These are phyloP conservation scores for Agaricus sinodeliciosus DNA, from an alignment of 768 basidiomycete genomes.

Conservation along the genomic window DNA sequence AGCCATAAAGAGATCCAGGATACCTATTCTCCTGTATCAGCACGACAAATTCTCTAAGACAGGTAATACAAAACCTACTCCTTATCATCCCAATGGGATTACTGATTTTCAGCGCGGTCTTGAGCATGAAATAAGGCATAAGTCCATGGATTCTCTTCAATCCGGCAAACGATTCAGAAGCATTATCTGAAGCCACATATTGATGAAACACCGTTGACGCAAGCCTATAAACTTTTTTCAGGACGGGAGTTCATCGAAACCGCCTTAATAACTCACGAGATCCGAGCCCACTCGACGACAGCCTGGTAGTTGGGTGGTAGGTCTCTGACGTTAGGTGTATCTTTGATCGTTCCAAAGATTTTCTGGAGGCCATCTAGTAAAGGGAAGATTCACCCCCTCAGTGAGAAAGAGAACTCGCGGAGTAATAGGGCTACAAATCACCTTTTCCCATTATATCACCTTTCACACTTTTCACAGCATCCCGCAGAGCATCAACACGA, in stretches of 20 bases:
- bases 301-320: slow-evolving; percentile 83
- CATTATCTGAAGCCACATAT: slow-evolving; percentile 88
- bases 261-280: slow-evolving; percentile 61
- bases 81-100: slow-evolving; percentile 97
- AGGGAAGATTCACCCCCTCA: background rate
- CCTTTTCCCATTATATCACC: slow-evolving; percentile 90
- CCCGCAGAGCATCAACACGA: slow-evolving; percentile 80
- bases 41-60: background rate
- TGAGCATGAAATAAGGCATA: slow-evolving; percentile 98
- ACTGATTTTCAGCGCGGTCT: slow-evolving; percentile 83
- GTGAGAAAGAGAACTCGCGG: background rate
- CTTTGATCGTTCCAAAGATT: slow-evolving; percentile 85
- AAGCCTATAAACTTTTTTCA: slow-evolving; percentile 41
- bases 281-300: slow-evolving; percentile 93
- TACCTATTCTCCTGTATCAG: slow-evolving; percentile 26
- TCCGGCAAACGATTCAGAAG: slow-evolving; percentile 81
- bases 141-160: slow-evolving; percentile 91
- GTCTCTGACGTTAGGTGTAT: slow-evolving; percentile 66
- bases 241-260: background rate
- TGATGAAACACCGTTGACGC: slow-evolving; percentile 96
- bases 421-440: slow-evolving; percentile 16
- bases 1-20: slow-evolving; percentile 93
- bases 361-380: slow-evolving; percentile 76
- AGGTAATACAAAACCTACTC: slow-evolving; percentile 33
- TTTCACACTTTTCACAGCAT: slow-evolving; percentile 81